Evolutionary conservation across 768 basidiomycete genomes (phyloP), one percentile per base, ranked within the genome.

Genomic region (Rhizopogon salebrosus): DNA sequence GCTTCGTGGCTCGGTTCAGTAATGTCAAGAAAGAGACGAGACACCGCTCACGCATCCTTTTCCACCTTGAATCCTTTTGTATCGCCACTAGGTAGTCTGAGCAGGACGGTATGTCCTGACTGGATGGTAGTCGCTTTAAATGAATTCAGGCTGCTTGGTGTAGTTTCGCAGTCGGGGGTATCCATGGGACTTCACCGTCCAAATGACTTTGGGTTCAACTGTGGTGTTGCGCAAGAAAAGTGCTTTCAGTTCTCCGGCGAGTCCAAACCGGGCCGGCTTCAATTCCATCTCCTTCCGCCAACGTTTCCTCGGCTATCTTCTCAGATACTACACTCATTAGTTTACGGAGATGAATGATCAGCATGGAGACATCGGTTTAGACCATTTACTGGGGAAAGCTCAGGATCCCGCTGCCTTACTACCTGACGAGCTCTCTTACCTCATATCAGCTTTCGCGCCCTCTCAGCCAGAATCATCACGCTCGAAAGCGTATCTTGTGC

Each of bases 31-130:
- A 42, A 20, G 34, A 42, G 52, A 49, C 35, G 10, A 22, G 22
- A 42, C 18, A 27, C 48, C 9, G 69, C 88, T 68, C 65, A 93
- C 92, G 79, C 72, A 66, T 88, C 79, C 64, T 77, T 75, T 54
- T 89, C 84, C 34, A 90, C 69, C 67, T 89, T 89, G 52, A 90
- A 71, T 40, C 84, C 80, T 60, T 84, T 86, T 45, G 90, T 75
- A 53, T 89, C 87, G 48, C 88, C 88, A 57, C 83, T 92, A 4
- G 93, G 93, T 38, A 95, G 64, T 52, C 77, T 78, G 39, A 97
- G 66, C 22, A 98, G 75, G 37, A 98, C 83, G n/a, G 82, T 83
- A 65, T 94, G 79, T 8, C 89, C 88, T 6, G 76, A 66, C 45
- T 80, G 75, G 49, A 95, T 88, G 22, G 61, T 72, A 49, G 52